A percentile compares a stretch with the other conserved stretches of the same genome.
phyloP scores from a whole-genome alignment of 441 rosid genomes.

The Melastoma candidum region DNA sequence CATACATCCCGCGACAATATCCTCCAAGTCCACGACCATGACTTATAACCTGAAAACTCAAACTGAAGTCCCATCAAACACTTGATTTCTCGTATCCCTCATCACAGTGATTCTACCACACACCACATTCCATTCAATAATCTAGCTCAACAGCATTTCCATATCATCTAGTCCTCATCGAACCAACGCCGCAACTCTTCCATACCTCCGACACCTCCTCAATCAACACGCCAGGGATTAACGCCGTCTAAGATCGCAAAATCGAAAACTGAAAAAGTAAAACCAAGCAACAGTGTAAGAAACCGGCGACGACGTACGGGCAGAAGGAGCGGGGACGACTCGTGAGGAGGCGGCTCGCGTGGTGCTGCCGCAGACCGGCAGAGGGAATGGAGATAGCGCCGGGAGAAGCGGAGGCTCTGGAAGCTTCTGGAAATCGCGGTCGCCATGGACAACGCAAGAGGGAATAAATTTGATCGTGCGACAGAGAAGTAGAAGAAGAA shows the following conservation, averaged over 20 bases:
- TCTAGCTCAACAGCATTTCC: too few relatives aligned
- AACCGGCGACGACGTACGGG: slow-evolving; percentile 25
- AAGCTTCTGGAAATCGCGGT: slow-evolving; percentile 36
- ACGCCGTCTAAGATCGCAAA: not conserved
- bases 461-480: not conserved
- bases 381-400: slow-evolving; percentile 13
- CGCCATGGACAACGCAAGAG: slow-evolving; percentile 35
- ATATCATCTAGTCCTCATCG: too few relatives aligned
- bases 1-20: slow-evolving; percentile 16
- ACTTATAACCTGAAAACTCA: slow-evolving; percentile 21
- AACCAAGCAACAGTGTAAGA: not conserved
- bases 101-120: too few relatives aligned
- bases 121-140: too few relatives aligned
- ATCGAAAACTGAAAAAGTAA: not conserved
- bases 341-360: slow-evolving; percentile 15
- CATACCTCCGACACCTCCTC: too few relatives aligned
- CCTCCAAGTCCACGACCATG: slow-evolving; percentile 23
- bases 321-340: slow-evolving; percentile 19
- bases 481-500: too few relatives aligned
- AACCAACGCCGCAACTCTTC: too few relatives aligned
- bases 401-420: slow-evolving; percentile 24
- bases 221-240: not conserved
- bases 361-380: slow-evolving; percentile 14
- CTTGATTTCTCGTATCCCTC: not conserved
- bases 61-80: not conserved